These are phyloP conservation scores for Udeniomyces megalosporus DNA, from an alignment of 768 basidiomycete genomes.

Conservation along the genomic window DNA sequence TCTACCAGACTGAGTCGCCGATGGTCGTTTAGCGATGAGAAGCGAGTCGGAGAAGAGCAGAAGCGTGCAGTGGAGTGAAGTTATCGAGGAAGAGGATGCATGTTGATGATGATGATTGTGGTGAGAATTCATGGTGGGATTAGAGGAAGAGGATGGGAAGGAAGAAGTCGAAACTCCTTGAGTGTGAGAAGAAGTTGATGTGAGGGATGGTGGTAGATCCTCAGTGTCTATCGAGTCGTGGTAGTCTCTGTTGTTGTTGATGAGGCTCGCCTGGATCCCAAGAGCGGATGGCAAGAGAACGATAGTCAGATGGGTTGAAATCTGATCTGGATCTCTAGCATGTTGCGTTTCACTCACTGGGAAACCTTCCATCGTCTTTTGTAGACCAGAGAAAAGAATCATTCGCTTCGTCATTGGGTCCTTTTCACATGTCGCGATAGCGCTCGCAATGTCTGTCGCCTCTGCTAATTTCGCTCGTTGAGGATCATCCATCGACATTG, in stretches of 20 bases:
- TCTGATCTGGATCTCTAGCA: too few relatives aligned
- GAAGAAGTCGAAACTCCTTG: conserved; percentile 22
- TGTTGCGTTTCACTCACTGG: too few relatives aligned
- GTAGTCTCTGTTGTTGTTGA: conserved; percentile 71
- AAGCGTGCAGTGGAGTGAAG: conserved; percentile 60
- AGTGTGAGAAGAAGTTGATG: conserved; percentile 24
- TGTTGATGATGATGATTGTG: neutral
- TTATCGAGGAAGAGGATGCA: neutral
- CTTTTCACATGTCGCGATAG: conserved; percentile 78
- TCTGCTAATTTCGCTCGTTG: conserved; percentile 65
- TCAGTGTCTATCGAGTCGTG: conserved; percentile 89
- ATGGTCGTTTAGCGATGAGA: conserved; percentile 68
- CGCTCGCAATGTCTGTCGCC: conserved; percentile 72
- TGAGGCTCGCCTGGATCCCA: conserved; percentile 44
- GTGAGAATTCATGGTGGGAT: conserved; percentile 1
- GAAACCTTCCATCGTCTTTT: conserved; percentile 61
- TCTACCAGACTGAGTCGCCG: conserved; percentile 23
- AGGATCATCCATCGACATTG: conserved; percentile 60
- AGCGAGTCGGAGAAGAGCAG: conserved; percentile 91
- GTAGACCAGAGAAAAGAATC: conserved; percentile 53
- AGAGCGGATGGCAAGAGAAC: neutral
- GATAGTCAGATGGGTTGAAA: neutral
- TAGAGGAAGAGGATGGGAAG: neutral
- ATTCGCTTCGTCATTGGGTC: conserved; percentile 81
- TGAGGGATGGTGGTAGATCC: conserved; percentile 35